Percentiles rank a stretch among this genome's conserved stretches.
These are phyloP conservation scores for Pseudogymnoascus sp. DNA, from an alignment of 2,329 filamentous ascomycete species.

Conservation along the genomic window DNA sequence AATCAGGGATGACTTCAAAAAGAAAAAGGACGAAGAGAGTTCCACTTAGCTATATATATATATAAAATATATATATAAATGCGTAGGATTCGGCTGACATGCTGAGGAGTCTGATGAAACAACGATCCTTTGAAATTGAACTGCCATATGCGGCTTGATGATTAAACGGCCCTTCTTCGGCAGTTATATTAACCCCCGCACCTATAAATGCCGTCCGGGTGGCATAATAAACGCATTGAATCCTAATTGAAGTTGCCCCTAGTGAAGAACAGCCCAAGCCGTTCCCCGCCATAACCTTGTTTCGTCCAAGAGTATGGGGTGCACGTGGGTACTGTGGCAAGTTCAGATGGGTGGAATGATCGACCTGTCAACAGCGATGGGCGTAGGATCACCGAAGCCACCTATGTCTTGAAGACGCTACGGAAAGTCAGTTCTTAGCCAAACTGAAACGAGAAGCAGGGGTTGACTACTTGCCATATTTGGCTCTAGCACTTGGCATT, in stretches of 20 bases:
- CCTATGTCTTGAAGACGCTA: not conserved
- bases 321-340: not conserved
- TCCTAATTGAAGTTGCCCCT: not conserved
- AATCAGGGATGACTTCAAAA: not conserved
- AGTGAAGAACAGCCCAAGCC: not conserved
- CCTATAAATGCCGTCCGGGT: not conserved
- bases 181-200: not conserved
- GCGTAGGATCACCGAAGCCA: not conserved
- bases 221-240: conserved; percentile 2
- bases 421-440: not conserved
- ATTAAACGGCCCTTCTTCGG: conserved; percentile 7
- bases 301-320: not conserved
- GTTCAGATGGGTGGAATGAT: conserved; percentile 1
- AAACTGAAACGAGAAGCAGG: not conserved
- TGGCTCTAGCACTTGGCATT: not conserved
- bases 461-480: not conserved
- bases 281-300: not conserved
- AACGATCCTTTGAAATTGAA: not conserved
- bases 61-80: not conserved
- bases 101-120: not conserved
- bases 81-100: not conserved
- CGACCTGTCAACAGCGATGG: not conserved
- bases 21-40: not conserved
- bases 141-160: not conserved
- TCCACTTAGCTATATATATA: not conserved